Evolutionary conservation across 352 stramenopile species (phyloP).

Genomic region (Pelagophyceae sp.): DNA sequence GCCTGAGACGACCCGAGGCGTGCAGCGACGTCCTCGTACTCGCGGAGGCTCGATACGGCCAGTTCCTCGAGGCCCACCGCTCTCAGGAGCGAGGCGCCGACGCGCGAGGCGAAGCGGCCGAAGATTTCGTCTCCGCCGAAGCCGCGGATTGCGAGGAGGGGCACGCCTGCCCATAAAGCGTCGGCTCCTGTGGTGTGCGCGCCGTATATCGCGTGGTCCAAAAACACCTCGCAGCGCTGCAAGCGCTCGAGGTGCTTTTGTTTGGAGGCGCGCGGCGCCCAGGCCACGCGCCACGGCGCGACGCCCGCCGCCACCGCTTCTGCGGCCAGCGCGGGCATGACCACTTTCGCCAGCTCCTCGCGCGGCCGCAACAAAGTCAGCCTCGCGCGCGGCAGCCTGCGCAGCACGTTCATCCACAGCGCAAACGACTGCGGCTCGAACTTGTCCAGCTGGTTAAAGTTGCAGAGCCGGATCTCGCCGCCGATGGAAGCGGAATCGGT

Average conservation of each 20-base stretch:
- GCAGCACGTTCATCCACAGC: conserved; percentile 53
- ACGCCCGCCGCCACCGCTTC: conserved; percentile 61
- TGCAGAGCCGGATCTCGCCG: conserved; percentile 44
- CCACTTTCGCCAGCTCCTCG: conserved; percentile 30
- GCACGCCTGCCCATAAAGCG: conserved; percentile 69
- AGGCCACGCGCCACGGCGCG: conserved; percentile 52
- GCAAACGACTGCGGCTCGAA: conserved; percentile 52
- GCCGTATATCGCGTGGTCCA: conserved; percentile 89
- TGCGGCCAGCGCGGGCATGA: conserved; percentile 42
- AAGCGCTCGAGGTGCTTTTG: conserved; percentile 65
- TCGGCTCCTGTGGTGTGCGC: conserved; percentile 87
- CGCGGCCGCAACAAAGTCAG: conserved; percentile 53
- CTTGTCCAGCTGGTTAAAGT: conserved; percentile 79
- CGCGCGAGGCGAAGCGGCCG: conserved; percentile 40
- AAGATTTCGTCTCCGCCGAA: conserved; percentile 4
- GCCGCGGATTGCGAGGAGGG: conserved; percentile 69
- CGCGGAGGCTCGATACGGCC: conserved; percentile 26
- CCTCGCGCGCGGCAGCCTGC: conserved; percentile 39
- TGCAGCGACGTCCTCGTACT: conserved; percentile 25
- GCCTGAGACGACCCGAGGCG: background rate
- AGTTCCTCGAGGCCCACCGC: conserved; percentile 33
- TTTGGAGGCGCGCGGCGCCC: conserved; percentile 50
- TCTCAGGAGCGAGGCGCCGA: conserved; percentile 43
- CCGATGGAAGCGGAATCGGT: no score
- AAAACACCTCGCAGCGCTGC: conserved; percentile 68